Conservation (phyloP, 2,329 filamentous ascomycete species). For the Epichloe coenophiala region DNA sequence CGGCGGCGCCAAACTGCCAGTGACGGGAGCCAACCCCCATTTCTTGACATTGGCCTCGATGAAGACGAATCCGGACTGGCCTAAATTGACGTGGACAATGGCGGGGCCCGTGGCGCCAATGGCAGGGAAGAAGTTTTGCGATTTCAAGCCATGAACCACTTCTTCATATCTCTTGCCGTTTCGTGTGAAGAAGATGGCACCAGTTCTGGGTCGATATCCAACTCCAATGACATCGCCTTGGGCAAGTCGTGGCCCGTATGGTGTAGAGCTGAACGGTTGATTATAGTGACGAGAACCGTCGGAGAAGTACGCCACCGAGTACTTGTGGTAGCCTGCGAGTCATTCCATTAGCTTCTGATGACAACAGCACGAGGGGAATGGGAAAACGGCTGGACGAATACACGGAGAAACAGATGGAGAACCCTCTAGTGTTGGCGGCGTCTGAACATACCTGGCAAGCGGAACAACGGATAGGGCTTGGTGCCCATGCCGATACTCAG, state of each 20-base stretch:
- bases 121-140: constrained; percentile 94
- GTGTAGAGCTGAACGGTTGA: constrained; percentile 70
- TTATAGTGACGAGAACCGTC: constrained; percentile 79
- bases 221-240: constrained; percentile 95
- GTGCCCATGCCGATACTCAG: constrained; percentile 90
- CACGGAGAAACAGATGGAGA: background rate
- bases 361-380: no score
- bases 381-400: no score
- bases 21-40: constrained; percentile 94
- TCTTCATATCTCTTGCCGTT: constrained; percentile 97
- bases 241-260: constrained; percentile 71
- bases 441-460: constrained; percentile 63
- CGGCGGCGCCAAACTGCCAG: constrained; percentile 83
- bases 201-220: constrained; percentile 86
- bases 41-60: constrained; percentile 99
- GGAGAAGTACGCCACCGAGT: constrained; percentile 83
- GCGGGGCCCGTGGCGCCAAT: constrained; percentile 93
- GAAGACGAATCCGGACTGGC: constrained; percentile 95
- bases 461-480: constrained; percentile 91
- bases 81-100: constrained; percentile 91
- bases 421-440: background rate
- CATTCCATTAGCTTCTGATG: background rate
- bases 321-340: constrained; percentile 65
- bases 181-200: constrained; percentile 93
- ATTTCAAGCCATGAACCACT: constrained; percentile 80